Evolutionary conservation across 192 early-diverging fungal species (phyloP).

Genomic region (Thamnidium elegans): DNA sequence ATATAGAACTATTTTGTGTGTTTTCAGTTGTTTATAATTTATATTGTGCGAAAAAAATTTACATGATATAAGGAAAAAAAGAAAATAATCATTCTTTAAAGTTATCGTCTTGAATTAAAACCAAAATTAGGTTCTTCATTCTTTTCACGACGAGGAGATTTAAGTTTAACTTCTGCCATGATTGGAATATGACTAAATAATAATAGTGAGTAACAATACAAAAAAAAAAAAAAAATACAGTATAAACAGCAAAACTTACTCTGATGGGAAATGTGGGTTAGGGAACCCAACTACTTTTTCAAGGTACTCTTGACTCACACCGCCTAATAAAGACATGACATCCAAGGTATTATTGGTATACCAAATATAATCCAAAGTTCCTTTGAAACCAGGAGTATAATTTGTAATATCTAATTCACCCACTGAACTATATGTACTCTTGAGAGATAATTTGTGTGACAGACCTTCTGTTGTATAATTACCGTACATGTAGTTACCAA

Average conservation of each 20-base stretch:
- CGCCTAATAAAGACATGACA: conserved; percentile 76
- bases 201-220: neutral
- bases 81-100: too few relatives aligned
- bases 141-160: conserved; percentile 27
- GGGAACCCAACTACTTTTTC: conserved; percentile 86
- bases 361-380: conserved; percentile 95
- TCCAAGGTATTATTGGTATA: conserved; percentile 75
- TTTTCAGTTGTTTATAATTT: too few relatives aligned
- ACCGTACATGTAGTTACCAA: conserved; percentile 77
- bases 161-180: conserved; percentile 71
- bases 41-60: too few relatives aligned
- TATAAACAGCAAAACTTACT: conserved; percentile 52
- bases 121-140: conserved; percentile 30
- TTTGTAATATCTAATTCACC: conserved; percentile 92
- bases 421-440: conserved; percentile 72
- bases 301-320: conserved; percentile 79
- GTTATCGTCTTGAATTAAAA: too few relatives aligned
- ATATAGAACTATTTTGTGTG: too few relatives aligned
- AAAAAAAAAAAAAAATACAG: neutral
- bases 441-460: conserved; percentile 78
- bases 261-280: conserved; percentile 83
- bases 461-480: conserved; percentile 82
- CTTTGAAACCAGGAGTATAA: conserved; percentile 78
- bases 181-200: conserved; percentile 60
- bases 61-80: too few relatives aligned